Base-by-base conservation (phyloP, 257 asterid genomes). In the Solanum arcanum region DNA sequence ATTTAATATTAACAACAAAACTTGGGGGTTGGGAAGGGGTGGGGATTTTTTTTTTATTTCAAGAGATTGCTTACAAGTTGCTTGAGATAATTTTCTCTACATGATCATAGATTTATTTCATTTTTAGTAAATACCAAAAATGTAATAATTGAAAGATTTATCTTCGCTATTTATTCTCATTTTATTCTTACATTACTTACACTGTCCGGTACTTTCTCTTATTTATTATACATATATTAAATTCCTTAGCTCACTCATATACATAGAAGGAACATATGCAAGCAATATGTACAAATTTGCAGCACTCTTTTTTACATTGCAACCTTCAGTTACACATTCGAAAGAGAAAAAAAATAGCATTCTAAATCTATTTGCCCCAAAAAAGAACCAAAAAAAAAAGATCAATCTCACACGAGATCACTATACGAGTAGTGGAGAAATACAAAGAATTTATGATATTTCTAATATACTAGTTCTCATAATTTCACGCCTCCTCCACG, bases 401-500 rank as follows among this genome's bases (percentile, higher is more conserved):
- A 52, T 52, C 9, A 9, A 52, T 52, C 60, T 49, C 60, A 49
- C 37, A 44, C n/a, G n/a, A 44, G 83, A 77, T 31, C 83, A 77
- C 83, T 76, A 4, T 42, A 76, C 2, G 35, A 42, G 37, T 41
- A n/a, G 25, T 72, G 74, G 29, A 68, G 23, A 44, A 46, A 42
- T 44, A 25, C 41, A 77, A 77, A 77, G 64, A 77, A 44, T 44
- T 44, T 77, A 77, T 23, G 3, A 77, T n/a, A 11, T 44, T 77
- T 25, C 12, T 25, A n/a, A 42, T 77, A n/a, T n/a, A n/a, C n/a
- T 12, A 3, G 59, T 75, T 75, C 68, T 80, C 68, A 29, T 80
- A 87, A 35, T 84, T 42, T 86, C 86, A 78, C 87, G 7, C 39
- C 25, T 73, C 88, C 64, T 72, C 86, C 87, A 88, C 8, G 52